Evolutionary conservation across 257 asterid genomes (phyloP).

Genomic region (Mitragyna speciosa): DNA sequence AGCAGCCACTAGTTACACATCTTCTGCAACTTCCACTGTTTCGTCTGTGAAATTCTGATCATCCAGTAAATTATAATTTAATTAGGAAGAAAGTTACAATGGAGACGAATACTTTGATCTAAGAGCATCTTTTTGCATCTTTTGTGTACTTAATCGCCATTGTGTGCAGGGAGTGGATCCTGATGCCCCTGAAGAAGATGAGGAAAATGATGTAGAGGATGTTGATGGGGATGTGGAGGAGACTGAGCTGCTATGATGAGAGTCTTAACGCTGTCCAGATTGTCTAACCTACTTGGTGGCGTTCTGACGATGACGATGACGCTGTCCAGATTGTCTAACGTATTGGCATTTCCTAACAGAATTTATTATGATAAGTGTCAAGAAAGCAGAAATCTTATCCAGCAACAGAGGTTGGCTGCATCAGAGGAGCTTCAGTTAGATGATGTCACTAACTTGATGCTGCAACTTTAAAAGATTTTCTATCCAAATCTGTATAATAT

Average conservation of each 20-base stretch:
- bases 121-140: not conserved
- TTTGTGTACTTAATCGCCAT: not conserved
- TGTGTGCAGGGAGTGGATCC: slow-evolving; percentile 82
- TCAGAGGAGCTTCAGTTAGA: not conserved
- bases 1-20: not conserved
- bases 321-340: not conserved
- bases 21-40: no score
- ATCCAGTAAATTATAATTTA: not conserved
- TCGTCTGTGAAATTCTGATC: not conserved
- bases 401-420: not conserved
- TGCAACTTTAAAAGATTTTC: not conserved
- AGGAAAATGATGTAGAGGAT: slow-evolving; percentile 85
- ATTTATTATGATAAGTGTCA: not conserved
- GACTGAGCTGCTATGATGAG: slow-evolving; percentile 55
- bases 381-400: not conserved
- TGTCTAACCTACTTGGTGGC: slow-evolving; percentile 2
- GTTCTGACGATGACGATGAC: not conserved
- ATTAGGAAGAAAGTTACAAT: not conserved
- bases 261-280: not conserved
- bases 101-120: not conserved
- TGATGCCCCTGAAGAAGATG: slow-evolving; percentile 96
- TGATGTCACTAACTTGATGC: not conserved
- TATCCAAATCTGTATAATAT: not conserved
- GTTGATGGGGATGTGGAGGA: slow-evolving; percentile 86
- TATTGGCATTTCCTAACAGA: not conserved